Evolutionary conservation across 345 rosid genomes (phyloP).

Genomic region (Physaria fendleri): DNA sequence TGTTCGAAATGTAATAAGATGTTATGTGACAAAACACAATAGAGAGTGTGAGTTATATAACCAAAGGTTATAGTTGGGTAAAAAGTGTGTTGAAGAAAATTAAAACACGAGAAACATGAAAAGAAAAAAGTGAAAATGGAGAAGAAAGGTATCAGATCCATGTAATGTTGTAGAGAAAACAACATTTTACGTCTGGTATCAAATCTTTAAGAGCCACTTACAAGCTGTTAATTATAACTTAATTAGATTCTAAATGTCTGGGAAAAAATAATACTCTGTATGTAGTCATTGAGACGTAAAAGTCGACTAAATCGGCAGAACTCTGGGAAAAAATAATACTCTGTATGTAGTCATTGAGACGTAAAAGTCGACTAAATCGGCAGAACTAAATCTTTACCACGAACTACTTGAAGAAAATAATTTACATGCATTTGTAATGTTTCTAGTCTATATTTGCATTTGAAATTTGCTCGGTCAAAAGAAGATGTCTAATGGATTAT

Average conservation of each 20-base stretch:
- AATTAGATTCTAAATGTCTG: slow-evolving; percentile 14
- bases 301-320: slow-evolving; percentile 13
- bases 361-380: slow-evolving; percentile 1
- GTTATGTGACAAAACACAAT: slow-evolving; percentile 13
- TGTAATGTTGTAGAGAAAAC: slow-evolving; percentile 28
- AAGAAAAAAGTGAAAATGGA: neutral
- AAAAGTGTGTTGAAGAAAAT: slow-evolving; percentile 11
- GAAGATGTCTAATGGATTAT: neutral
- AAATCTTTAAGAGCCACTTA: slow-evolving; percentile 15
- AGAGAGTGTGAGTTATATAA: slow-evolving; percentile 5
- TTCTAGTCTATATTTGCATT: neutral
- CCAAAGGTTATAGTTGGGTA: neutral
- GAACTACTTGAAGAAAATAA: too few species aligned
- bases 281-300: neutral
- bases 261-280: neutral
- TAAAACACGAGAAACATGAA: slow-evolving; percentile 23
- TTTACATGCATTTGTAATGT: neutral
- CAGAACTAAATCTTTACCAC: too few species aligned
- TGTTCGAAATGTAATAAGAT: neutral
- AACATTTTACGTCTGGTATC: slow-evolving; percentile 34
- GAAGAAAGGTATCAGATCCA: slow-evolving; percentile 36
- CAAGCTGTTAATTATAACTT: slow-evolving; percentile 12
- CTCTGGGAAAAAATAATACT: neutral
- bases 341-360: neutral
- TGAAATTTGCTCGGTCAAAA: neutral